These are phyloP conservation scores for Canavalia ensiformis DNA, from an alignment of 306 rosid species.

Conservation along the genomic window DNA sequence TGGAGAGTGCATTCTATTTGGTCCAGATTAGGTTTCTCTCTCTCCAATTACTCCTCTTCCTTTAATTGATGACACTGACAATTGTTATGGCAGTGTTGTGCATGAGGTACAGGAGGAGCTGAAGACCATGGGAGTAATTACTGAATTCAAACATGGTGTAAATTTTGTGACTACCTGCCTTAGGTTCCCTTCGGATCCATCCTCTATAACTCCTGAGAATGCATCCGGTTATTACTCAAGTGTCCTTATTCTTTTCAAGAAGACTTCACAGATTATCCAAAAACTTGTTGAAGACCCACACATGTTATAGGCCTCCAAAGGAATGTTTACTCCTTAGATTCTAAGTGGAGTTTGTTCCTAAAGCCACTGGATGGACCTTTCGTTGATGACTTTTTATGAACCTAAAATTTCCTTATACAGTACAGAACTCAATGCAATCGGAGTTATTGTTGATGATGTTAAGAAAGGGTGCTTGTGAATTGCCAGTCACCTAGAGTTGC, in stretches of 20 bases:
- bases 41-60: constrained; percentile 63
- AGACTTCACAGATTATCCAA: constrained; percentile 47
- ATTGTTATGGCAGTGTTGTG: constrained; percentile 51
- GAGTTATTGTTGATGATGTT: constrained; percentile 51
- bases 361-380: constrained; percentile 70
- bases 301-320: constrained; percentile 59
- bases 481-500: constrained; percentile 52
- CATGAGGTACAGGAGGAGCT: constrained; percentile 58
- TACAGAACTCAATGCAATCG: constrained; percentile 54
- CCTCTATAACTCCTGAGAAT: constrained; percentile 48
- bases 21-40: constrained; percentile 64
- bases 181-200: constrained; percentile 48
- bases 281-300: constrained; percentile 65
- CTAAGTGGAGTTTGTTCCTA: constrained; percentile 45
- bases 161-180: constrained; percentile 51
- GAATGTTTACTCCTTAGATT: constrained; percentile 57
- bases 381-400: constrained; percentile 61
- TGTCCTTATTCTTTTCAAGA: constrained; percentile 32
- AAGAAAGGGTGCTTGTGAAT: constrained; percentile 53
- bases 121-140: constrained; percentile 61
- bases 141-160: constrained; percentile 58
- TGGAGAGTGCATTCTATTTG: constrained; percentile 61
- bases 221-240: constrained; percentile 50
- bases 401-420: constrained; percentile 49
- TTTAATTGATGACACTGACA: constrained; percentile 63